These are phyloP conservation scores for Clarireedia sp. DNA, from an alignment of 2,329 filamentous ascomycete genomes.

Conservation along the genomic window DNA sequence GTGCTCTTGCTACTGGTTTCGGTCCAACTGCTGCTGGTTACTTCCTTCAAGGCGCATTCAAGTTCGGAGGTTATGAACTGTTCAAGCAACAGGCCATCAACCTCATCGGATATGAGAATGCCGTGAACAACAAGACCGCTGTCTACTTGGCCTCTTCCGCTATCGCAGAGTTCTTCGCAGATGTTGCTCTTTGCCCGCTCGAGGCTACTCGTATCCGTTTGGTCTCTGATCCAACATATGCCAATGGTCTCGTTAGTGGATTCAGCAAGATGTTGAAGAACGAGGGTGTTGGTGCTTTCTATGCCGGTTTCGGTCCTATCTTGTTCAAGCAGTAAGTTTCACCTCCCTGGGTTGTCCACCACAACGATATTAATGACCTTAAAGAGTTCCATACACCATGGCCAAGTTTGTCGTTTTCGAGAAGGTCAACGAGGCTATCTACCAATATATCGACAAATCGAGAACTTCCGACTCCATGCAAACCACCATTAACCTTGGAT, in stretches of 20 bases:
- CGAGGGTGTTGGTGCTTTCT: constrained; percentile 81
- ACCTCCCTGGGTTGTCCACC: not conserved
- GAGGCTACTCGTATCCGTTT: constrained; percentile 92
- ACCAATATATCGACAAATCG: constrained; percentile 62
- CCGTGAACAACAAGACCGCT: constrained; percentile 69
- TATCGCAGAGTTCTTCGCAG: constrained; percentile 60
- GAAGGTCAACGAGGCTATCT: constrained; percentile 73
- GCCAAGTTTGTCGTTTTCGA: constrained; percentile 93
- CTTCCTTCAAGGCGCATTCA: constrained; percentile 90
- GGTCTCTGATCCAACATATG: constrained; percentile 80
- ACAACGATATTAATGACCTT: not conserved
- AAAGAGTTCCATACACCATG: constrained; percentile 80
- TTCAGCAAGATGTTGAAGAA: constrained; percentile 76
- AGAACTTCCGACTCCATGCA: constrained; percentile 59
- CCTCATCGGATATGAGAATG: constrained; percentile 67
- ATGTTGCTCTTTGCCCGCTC: constrained; percentile 81
- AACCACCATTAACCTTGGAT: constrained; percentile 73
- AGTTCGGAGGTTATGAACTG: constrained; percentile 92
- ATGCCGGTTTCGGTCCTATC: constrained; percentile 84
- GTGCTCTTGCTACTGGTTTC: constrained; percentile 76
- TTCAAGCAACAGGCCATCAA: constrained; percentile 92
- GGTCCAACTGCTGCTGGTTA: constrained; percentile 84
- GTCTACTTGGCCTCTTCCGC: constrained; percentile 70
- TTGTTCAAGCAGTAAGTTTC: constrained; percentile 66
- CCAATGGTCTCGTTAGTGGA: constrained; percentile 68